Evolutionary conservation across 805 yeast species (phyloP).

Genomic region (Torulaspora quercuum): DNA sequence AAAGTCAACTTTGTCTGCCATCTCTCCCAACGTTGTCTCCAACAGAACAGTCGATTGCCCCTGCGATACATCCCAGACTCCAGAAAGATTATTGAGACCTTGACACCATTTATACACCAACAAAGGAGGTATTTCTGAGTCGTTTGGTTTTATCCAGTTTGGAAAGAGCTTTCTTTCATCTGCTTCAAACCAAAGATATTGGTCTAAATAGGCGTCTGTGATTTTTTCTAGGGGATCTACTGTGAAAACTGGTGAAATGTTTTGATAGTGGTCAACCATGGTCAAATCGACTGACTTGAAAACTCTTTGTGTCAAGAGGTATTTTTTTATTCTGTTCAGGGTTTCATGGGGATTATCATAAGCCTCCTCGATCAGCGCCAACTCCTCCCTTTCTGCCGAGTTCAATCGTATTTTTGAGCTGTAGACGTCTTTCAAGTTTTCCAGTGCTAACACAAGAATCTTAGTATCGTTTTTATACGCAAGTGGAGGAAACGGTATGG

Average conservation of each 20-base stretch:
- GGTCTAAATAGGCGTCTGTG: conserved; percentile 94
- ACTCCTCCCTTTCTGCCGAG: conserved; percentile 84
- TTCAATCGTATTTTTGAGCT: conserved; percentile 73
- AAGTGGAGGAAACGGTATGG: conserved; percentile 91
- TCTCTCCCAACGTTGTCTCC: conserved; percentile 65
- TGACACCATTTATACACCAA: conserved; percentile 92
- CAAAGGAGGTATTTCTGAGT: conserved; percentile 87
- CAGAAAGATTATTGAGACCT: conserved; percentile 73
- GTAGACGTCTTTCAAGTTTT: conserved; percentile 77
- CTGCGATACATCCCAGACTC: conserved; percentile 72
- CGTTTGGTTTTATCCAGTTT: conserved; percentile 94
- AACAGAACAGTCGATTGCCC: conserved; percentile 82
- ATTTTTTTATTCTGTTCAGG: conserved; percentile 75
- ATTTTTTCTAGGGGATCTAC: conserved; percentile 92
- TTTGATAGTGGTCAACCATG: conserved; percentile 87
- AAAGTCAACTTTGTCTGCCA: conserved; percentile 84
- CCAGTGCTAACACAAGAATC: conserved; percentile 82
- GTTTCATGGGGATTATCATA: conserved; percentile 96
- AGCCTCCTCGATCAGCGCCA: conserved; percentile 91
- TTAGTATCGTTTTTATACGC: conserved; percentile 93
- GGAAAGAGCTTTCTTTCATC: conserved; percentile 86
- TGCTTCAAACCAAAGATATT: conserved; percentile 93
- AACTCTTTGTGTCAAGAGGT: conserved; percentile 79
- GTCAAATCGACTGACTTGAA: conserved; percentile 85
- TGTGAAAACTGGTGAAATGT: conserved; percentile 78